Evolutionary conservation across 2,329 filamentous ascomycete species (phyloP), one percentile per base, ranked within the genome.

Genomic region (Aspergillus spinulosporus): DNA sequence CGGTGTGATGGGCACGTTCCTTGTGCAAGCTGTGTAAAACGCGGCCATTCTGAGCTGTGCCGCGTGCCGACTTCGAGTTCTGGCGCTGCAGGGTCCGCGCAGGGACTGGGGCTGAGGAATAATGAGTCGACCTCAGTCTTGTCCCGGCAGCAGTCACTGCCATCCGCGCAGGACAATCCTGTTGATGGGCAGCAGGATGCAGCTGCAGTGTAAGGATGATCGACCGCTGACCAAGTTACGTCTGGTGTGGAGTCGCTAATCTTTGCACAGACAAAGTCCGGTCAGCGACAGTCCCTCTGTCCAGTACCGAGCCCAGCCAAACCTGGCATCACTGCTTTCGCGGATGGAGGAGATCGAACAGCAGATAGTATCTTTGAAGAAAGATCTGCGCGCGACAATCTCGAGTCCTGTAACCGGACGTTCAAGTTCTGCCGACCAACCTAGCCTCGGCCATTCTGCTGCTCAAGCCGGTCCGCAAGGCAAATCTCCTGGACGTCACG

Each of bases 291-390:
- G 21, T 21, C 21, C 21, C 4, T 37, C 14, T 11, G 28, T 11
- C 6, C 21, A 21, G 21, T 21, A 21, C 21, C 21, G 21, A 21
- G 21, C 40, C n/a, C 14, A n/a, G 9, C 31, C 50, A 14, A 32
- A 53, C 12, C 40, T 21, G 7, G 31, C 21, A 11, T 5, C 12
- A 4, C 36, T 53, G 3, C 56, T 60, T 12, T 45, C 49, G 5
- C 56, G 58, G 3, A 47, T 66, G 12, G 59, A 62, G 37, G 57
- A 48, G 8, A 66, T 66, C 37, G 64, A 65, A 31, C 52, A 61
- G n/a, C 59, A 64, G 26, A 62, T 66, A n/a, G 57, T 59, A 37
- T 60, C 59, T 8, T 51, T 64, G 9, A 66, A 64, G 46, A 59
- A 61, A 2, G 64, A 66, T 32, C 57, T 66, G 9, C 58, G 54